phyloP scores from a whole-genome alignment of 305 asterid species.

The Fraxinus greggii region DNA sequence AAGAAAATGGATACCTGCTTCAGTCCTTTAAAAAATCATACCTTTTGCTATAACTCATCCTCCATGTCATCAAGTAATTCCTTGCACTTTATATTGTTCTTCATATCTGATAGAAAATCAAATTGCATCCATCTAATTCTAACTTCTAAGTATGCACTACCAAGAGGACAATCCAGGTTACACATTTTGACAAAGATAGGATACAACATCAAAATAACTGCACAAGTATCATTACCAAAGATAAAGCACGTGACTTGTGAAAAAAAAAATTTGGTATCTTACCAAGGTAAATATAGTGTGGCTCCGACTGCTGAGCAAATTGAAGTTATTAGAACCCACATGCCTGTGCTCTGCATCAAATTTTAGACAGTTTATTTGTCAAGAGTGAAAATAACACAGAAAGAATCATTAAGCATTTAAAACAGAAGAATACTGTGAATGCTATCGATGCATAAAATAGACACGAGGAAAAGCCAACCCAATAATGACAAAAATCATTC shows the following conservation, averaged over 20 bases:
- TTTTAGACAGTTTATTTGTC: slow-evolving; percentile 10
- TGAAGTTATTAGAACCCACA: slow-evolving; percentile 83
- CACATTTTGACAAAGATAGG: not conserved
- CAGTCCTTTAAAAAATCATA: not conserved
- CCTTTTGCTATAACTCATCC: not conserved
- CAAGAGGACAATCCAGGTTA: slow-evolving; percentile 7
- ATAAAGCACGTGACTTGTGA: slow-evolving; percentile 18
- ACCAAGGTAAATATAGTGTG: slow-evolving; percentile 91
- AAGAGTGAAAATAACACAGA: not conserved
- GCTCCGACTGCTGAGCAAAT: slow-evolving; percentile 89
- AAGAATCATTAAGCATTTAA: not conserved
- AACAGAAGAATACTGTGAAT: slow-evolving; percentile 11
- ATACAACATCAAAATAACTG: slow-evolving; percentile 1
- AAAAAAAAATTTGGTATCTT: slow-evolving; percentile 26
- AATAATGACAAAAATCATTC: slow-evolving; percentile 13
- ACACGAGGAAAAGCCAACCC: slow-evolving; percentile 20
- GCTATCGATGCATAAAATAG: slow-evolving; percentile 19
- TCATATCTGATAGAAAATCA: slow-evolving; percentile 8
- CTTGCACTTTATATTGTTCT: slow-evolving; percentile 4
- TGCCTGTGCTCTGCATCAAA: slow-evolving; percentile 75
- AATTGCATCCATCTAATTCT: slow-evolving; percentile 14
- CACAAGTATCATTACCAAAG: slow-evolving; percentile 9
- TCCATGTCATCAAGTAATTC: slow-evolving; percentile 19
- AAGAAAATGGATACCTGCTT: not conserved
- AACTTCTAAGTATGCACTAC: slow-evolving; percentile 8